Evolutionary conservation across 2,329 filamentous ascomycete genomes (phyloP).

Genomic region (Penicillium polonicum): DNA sequence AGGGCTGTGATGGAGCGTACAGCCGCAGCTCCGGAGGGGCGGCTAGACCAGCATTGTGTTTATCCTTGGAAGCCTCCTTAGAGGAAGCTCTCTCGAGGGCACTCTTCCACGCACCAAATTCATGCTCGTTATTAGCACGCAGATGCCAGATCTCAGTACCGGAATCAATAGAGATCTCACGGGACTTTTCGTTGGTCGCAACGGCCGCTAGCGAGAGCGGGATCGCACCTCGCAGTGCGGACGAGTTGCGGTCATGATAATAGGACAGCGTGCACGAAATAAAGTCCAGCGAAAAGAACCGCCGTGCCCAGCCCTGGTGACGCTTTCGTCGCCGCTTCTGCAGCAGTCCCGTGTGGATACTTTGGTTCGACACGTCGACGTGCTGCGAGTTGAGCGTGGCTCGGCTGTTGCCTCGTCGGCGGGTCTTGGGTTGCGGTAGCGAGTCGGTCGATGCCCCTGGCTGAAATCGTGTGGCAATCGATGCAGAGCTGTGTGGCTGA

Average conservation of each 20-base stretch:
- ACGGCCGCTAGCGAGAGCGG: constrained; percentile 89
- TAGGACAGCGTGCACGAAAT: constrained; percentile 93
- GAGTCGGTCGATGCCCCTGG: constrained; percentile 53
- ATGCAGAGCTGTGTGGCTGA: constrained; percentile 47
- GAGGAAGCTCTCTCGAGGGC: constrained; percentile 84
- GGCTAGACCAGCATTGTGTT: constrained; percentile 20
- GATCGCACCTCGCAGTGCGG: constrained; percentile 85
- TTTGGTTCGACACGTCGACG: constrained; percentile 34
- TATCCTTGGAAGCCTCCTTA: constrained; percentile 42
- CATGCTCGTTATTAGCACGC: constrained; percentile 74
- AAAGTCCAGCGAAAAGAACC: constrained; percentile 96
- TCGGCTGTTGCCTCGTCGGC: constrained; percentile 32
- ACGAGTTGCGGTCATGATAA: constrained; percentile 91
- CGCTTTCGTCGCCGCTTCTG: constrained; percentile 90
- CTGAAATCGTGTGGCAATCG: constrained; percentile 44
- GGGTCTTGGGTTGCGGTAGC: constrained; percentile 41
- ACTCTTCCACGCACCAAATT: constrained; percentile 83
- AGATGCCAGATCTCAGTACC: constrained; percentile 97
- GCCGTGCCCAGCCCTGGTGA: constrained; percentile 86
- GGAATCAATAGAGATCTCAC: constrained; percentile 95
- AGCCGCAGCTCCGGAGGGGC: constrained; percentile 28
- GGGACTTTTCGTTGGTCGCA: constrained; percentile 79
- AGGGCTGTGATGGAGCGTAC: constrained; percentile 34
- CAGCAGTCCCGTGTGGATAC: constrained; percentile 78
- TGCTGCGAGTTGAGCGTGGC: constrained; percentile 27